These are phyloP conservation scores for Paralagenidium karlingii DNA, from an alignment of 352 stramenopile species.

Conservation along the genomic window DNA sequence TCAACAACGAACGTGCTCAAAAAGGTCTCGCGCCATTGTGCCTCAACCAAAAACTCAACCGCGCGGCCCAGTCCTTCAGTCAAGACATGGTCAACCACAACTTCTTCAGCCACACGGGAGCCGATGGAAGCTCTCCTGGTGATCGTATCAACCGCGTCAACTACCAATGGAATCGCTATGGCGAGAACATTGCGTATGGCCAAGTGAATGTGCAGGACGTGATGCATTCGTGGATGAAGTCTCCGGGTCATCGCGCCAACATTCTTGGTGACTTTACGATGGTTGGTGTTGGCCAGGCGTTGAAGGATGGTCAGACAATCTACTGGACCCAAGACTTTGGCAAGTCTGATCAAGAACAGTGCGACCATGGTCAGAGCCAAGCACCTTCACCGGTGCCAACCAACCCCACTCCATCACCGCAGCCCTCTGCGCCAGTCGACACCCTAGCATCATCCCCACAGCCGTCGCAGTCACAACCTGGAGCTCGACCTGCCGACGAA, in stretches of 20 bases:
- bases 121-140: not conserved
- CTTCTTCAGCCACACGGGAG: not conserved
- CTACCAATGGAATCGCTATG: not conserved
- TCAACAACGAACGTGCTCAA: too few species aligned
- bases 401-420: too few species aligned
- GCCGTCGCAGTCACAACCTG: too few species aligned
- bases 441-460: too few species aligned
- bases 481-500: too few species aligned
- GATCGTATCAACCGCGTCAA: not conserved
- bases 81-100: not conserved
- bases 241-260: not conserved
- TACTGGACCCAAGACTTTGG: not conserved
- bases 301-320: too few species aligned
- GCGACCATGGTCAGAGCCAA: too few species aligned
- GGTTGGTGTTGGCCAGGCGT: slow-evolving; percentile 2
- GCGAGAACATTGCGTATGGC: not conserved
- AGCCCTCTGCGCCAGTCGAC: too few species aligned
- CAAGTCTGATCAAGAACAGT: too few species aligned
- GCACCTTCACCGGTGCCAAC: too few species aligned
- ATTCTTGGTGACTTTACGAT: not conserved
- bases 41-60: not conserved
- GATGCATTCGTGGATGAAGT: not conserved
- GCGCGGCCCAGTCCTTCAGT: not conserved
- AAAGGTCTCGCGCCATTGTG: too few species aligned
- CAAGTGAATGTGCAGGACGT: not conserved